These are phyloP conservation scores for Zangia roseola DNA, from an alignment of 768 basidiomycete genomes.

Conservation along the genomic window DNA sequence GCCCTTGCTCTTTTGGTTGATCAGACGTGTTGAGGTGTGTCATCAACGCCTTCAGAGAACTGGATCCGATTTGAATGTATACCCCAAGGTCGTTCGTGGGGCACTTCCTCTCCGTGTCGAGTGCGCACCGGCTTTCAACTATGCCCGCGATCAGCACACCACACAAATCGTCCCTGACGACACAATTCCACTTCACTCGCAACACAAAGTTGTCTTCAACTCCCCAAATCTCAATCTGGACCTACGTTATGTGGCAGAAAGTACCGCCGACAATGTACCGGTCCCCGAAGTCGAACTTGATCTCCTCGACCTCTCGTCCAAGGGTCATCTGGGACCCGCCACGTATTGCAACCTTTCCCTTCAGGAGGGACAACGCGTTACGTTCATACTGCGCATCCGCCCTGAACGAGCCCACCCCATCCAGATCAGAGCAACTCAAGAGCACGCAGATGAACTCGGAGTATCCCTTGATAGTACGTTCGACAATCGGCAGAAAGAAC, in stretches of 20 bases:
- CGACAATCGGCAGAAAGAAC: not conserved
- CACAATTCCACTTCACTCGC: conserved; percentile 38
- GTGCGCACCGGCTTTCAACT: conserved; percentile 96
- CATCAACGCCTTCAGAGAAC: not conserved
- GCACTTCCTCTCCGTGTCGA: conserved; percentile 77
- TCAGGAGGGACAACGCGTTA: conserved; percentile 85
- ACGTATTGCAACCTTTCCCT: conserved; percentile 60
- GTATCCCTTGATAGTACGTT: conserved; percentile 43
- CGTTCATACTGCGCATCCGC: conserved; percentile 78
- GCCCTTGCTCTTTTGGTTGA: conserved; percentile 79
- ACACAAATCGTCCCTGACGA: conserved; percentile 55
- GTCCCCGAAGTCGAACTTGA: conserved; percentile 56
- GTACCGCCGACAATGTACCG: conserved; percentile 47
- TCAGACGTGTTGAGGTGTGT: conserved; percentile 72
- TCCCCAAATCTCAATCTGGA: conserved; percentile 63
- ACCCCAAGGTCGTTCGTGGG: conserved; percentile 72
- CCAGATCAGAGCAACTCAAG: conserved; percentile 32
- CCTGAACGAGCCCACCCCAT: conserved; percentile 36
- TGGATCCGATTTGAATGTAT: not conserved
- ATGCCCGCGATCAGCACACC: conserved; percentile 74
- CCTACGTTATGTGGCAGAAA: conserved; percentile 70
- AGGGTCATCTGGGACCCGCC: conserved; percentile 74
- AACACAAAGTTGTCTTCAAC: conserved; percentile 62
- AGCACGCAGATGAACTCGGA: conserved; percentile 44
- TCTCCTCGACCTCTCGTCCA: conserved; percentile 59